A percentile compares a stretch with the other conserved stretches of the same genome.
Evolutionary conservation across 1,284 basidiomycete genomes (phyloP).

Genomic region (Pascua sp.): DNA sequence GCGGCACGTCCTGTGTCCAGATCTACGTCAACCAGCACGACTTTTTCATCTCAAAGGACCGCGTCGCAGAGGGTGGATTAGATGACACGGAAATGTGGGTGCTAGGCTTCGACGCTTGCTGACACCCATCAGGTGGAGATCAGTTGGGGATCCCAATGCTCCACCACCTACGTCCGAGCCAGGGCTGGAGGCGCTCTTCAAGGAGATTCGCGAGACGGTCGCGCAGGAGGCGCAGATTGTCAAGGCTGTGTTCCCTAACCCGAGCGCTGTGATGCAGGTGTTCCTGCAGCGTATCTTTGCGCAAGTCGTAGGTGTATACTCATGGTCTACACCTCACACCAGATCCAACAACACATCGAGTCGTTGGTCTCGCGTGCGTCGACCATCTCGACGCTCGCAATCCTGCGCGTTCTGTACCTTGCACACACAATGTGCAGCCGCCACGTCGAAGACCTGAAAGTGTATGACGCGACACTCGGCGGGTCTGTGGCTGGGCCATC

Average conservation of each 20-base stretch:
- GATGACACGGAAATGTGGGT: constrained; percentile 60
- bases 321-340: constrained; percentile 8
- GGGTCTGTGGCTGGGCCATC: constrained; percentile 13
- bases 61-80: constrained; percentile 51
- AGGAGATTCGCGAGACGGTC: constrained; percentile 85
- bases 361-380: constrained; percentile 70
- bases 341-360: constrained; percentile 96
- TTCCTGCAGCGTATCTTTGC: constrained; percentile 97
- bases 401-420: constrained; percentile 85
- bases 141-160: constrained; percentile 73
- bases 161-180: constrained; percentile 74
- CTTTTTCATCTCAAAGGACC: constrained; percentile 88
- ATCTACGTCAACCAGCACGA: constrained; percentile 99
- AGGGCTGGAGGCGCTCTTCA: constrained; percentile 74
- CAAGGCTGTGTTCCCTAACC: constrained; percentile 96
- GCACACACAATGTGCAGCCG: constrained; percentile 74
- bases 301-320: constrained; percentile 68
- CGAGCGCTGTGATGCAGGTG: constrained; percentile 96
- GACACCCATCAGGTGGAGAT: constrained; percentile 64
- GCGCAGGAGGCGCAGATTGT: constrained; percentile 97
- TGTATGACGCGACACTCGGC: constrained; percentile 74
- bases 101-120: neutral
- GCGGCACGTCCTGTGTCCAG: constrained; percentile 92
- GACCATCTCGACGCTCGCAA: constrained; percentile 78
- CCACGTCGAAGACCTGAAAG: constrained; percentile 88